A percentile compares a stretch with the other conserved stretches of the same genome.
These are phyloP conservation scores for Gossypium bickii DNA, from an alignment of 345 rosid species.

Conservation along the genomic window DNA sequence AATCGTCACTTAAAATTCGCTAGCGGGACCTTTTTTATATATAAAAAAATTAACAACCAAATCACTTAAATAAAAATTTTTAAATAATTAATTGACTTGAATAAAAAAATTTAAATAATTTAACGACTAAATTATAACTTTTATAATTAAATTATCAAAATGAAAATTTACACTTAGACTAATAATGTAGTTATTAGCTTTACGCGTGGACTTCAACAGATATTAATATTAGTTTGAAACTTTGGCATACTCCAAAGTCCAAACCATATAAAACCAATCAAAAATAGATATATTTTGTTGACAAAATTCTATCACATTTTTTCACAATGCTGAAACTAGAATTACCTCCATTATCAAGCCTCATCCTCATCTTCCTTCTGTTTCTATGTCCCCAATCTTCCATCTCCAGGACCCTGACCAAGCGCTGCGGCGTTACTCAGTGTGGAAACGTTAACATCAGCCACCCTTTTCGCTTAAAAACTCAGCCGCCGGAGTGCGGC, in stretches of 20 bases:
- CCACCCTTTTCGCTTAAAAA: neutral
- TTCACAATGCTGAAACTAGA: neutral
- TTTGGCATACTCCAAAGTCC: no score
- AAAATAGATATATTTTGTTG: no score
- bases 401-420: neutral
- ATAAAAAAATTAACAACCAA: no score
- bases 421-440: neutral
- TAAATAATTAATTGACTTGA: no score
- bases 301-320: neutral
- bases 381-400: neutral
- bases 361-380: neutral
- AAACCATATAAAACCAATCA: no score
- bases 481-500: neutral
- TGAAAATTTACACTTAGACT: no score
- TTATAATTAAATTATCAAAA: no score
- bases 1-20: rapidly evolving
- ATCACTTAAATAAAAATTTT: no score
- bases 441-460: neutral
- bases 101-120: no score
- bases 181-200: no score
- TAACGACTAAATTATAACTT: rapidly evolving
- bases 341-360: neutral
- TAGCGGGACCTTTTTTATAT: rapidly evolving
- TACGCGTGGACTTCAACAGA: no score
- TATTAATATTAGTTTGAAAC: no score